phyloP scores from a whole-genome alignment of 225 moss, liverwort and hornwort species.

The Sphagnum tenellum region DNA sequence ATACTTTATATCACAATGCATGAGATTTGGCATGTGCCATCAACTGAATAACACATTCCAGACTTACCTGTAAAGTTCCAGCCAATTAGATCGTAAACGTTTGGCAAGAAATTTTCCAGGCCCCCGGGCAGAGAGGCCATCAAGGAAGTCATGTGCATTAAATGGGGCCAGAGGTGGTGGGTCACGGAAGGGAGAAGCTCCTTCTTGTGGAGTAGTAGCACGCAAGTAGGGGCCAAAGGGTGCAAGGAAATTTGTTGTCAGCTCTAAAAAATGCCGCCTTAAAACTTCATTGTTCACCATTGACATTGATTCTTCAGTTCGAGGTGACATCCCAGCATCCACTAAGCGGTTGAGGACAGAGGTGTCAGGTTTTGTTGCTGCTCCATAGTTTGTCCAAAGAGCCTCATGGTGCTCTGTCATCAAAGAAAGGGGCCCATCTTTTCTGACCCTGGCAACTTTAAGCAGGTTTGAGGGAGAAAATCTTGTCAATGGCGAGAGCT shows the following conservation, averaged over 20 bases:
- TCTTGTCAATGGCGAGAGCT: constrained; percentile 79
- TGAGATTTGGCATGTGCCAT: not conserved
- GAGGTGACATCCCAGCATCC: constrained; percentile 76
- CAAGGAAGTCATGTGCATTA: constrained; percentile 76
- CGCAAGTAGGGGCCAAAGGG: constrained; percentile 93
- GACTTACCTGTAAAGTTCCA: constrained; percentile 83
- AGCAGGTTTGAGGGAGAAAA: constrained; percentile 96
- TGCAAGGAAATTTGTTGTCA: constrained; percentile 92
- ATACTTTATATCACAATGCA: not conserved
- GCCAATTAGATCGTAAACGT: constrained; percentile 91
- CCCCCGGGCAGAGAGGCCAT: constrained; percentile 81
- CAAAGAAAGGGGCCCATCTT: constrained; percentile 84
- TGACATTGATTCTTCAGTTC: constrained; percentile 95
- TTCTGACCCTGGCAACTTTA: constrained; percentile 79
- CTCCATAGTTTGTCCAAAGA: constrained; percentile 76
- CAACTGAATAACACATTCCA: not conserved
- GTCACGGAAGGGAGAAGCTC: constrained; percentile 84
- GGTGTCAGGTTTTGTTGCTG: constrained; percentile 94
- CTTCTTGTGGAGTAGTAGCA: constrained; percentile 91
- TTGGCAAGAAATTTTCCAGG: constrained; percentile 95
- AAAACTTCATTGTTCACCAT: constrained; percentile 97
- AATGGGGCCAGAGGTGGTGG: constrained; percentile 88
- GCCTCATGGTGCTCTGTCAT: constrained; percentile 98
- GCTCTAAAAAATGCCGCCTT: constrained; percentile 80
- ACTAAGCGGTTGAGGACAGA: constrained; percentile 88